phyloP scores from a whole-genome alignment of 2,329 filamentous ascomycete genomes.

The Xylaria sp. region DNA sequence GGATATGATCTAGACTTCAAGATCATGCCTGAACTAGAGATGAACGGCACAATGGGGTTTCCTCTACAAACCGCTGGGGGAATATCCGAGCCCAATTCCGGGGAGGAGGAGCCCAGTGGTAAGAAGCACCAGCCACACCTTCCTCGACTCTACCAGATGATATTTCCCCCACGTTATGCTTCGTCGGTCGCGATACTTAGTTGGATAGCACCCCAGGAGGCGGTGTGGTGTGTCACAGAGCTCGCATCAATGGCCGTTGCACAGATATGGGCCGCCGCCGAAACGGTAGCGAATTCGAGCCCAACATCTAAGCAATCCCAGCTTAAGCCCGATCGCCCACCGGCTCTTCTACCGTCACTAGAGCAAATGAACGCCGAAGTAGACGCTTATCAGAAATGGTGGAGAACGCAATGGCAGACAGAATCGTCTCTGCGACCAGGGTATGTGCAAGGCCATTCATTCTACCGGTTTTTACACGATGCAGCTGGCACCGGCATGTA shows the following conservation, averaged over 20 bases:
- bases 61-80: constrained; percentile 29
- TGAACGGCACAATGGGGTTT: constrained; percentile 39
- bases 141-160: constrained; percentile 42
- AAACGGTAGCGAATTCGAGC: constrained; percentile 18
- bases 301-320: not conserved
- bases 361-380: constrained; percentile 45
- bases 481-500: constrained; percentile 46
- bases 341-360: constrained; percentile 39
- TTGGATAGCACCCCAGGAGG: constrained; percentile 41
- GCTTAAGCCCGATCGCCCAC: constrained; percentile 17
- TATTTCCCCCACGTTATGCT: constrained; percentile 42
- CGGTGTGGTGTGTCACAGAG: constrained; percentile 40
- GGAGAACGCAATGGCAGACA: constrained; percentile 41
- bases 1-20: constrained; percentile 41
- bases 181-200: constrained; percentile 42
- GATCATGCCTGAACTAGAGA: constrained; percentile 43
- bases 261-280: constrained; percentile 45
- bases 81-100: not conserved
- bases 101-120: not conserved
- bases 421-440: constrained; percentile 42
- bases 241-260: constrained; percentile 54
- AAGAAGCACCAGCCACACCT: constrained; percentile 31
- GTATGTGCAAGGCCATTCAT: constrained; percentile 40
- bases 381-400: constrained; percentile 46
- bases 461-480: constrained; percentile 45